Percentiles rank a stretch among this genome's conserved stretches.
Evolutionary conservation across 805 yeast genomes (phyloP).

Genomic region (Komagataella ulmi): DNA sequence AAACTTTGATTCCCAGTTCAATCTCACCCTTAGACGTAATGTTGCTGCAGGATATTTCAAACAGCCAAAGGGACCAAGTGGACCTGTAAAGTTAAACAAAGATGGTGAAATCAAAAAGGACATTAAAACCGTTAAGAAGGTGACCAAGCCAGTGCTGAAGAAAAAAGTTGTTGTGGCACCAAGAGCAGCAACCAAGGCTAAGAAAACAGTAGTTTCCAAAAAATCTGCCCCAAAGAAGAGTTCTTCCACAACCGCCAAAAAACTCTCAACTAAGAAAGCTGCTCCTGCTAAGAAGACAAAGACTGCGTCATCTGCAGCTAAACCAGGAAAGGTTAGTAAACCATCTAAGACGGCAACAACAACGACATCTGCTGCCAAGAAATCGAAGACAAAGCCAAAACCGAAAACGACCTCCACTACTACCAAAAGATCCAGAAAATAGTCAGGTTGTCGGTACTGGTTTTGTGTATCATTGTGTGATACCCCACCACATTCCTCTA

Average conservation of each 20-base stretch:
- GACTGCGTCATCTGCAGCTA: neutral
- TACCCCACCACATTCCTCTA: neutral
- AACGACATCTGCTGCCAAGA: neutral
- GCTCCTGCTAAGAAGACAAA: neutral
- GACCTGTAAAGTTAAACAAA: slow-evolving; percentile 55
- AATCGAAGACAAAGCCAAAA: neutral
- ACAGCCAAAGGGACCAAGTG: slow-evolving; percentile 87
- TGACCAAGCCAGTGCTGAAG: slow-evolving; percentile 15
- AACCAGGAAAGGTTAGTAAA: neutral
- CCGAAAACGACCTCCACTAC: neutral
- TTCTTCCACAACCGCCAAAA: slow-evolving; percentile 10
- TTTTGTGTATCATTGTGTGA: neutral
- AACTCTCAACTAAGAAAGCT: slow-evolving; percentile 1
- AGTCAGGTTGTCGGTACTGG: neutral
- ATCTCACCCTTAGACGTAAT: slow-evolving; percentile 68
- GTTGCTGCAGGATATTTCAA: slow-evolving; percentile 62
- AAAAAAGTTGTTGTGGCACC: slow-evolving; percentile 13
- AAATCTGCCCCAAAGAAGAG: slow-evolving; percentile 19
- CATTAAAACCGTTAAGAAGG: slow-evolving; percentile 15
- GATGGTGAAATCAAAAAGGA: slow-evolving; percentile 12
- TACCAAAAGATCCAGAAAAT: neutral
- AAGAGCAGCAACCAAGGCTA: slow-evolving; percentile 1
- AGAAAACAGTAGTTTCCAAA: slow-evolving; percentile 9
- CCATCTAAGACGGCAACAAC: neutral
- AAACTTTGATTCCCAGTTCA: slow-evolving; percentile 66